Conservation (phyloP, 2,329 filamentous ascomycete species). For the Paraphaeosphaeria minitans region DNA sequence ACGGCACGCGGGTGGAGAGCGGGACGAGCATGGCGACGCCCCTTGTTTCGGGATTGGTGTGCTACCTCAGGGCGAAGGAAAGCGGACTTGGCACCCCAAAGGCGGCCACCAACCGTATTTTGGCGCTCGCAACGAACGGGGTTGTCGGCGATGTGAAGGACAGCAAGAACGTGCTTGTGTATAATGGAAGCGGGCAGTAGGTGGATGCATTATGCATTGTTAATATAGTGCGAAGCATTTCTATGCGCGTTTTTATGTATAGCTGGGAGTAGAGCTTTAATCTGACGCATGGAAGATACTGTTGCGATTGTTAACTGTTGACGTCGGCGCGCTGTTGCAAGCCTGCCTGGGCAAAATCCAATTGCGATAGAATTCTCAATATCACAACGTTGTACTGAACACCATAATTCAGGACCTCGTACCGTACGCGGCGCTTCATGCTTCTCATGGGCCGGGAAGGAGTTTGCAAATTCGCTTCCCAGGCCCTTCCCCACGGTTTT, state of each 20-base stretch:
- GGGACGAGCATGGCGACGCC: constrained; percentile 4
- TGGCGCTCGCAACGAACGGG: not conserved
- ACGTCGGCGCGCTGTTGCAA: no score
- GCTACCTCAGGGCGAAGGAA: constrained; percentile 2
- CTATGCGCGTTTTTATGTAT: not conserved
- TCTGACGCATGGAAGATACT: not conserved
- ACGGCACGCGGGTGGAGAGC: not conserved
- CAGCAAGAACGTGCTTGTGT: constrained; percentile 4
- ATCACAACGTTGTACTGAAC: no score
- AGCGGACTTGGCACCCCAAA: not conserved
- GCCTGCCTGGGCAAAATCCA: no score
- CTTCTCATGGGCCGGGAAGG: no score
- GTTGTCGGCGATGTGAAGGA: constrained; percentile 3
- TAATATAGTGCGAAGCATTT: not conserved
- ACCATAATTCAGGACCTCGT: no score
- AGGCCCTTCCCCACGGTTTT: no score
- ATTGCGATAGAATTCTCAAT: no score
- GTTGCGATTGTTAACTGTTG: no score
- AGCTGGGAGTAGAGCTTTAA: not conserved
- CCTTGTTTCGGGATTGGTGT: not conserved
- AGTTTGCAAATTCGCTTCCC: no score
- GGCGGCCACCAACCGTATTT: not conserved
- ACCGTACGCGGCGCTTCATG: no score
- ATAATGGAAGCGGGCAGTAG: constrained; percentile 7
- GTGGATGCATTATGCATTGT: not conserved